Evolutionary conservation across 768 basidiomycete genomes (phyloP), one percentile per base, ranked within the genome.

Genomic region (Daedaleopsis nitida): DNA sequence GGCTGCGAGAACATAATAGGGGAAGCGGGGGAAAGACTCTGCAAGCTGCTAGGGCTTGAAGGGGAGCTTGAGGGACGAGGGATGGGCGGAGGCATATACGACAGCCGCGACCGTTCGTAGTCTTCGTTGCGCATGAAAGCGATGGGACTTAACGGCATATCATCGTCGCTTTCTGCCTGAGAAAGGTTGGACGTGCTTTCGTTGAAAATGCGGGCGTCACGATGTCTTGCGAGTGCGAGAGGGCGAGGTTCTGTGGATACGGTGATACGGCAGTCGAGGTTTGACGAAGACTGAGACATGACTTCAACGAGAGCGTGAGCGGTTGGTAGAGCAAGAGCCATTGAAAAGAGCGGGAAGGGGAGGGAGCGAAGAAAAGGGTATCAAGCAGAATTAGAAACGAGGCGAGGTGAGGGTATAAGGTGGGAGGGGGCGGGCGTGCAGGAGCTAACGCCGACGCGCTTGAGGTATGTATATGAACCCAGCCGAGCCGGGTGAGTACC

Each of bases 111-210:
- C 43, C 51, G 49, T 43, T 64, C 58, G 55, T 59, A 64, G 8
- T 55, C 62, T 14, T 64, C 62, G 58, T 64, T 64, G 35, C 38
- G 43, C 3, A 21, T 43, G 51, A 64, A 64, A 8, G 52, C 45
- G 13, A 64, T 64, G 50, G 62, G 62, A 27, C 58, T 64, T 16
- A 64, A 23, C 23, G 58, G 62, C 19, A 23, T 55, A 24, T 63
- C 62, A 21, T 64, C 62, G 44, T 64, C 62, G 62, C 58, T 59
- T 57, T 64, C 62, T 59, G 19, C 62, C 55, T 51, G 58, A 64
- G 62, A 59, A 57, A 62, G 56, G 16, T 51, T 23, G 11, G 55
- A 37, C 48, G 53, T 39, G 51, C 35, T 56, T 24, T 42, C 53
- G 16, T 17, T 21, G 24, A 42, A 44, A 11, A 13, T 32, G 17